A percentile compares a stretch with the other conserved stretches of the same genome.
Evolutionary conservation across 768 basidiomycete genomes (phyloP).

Genomic region (Gloeophyllum trabeum): DNA sequence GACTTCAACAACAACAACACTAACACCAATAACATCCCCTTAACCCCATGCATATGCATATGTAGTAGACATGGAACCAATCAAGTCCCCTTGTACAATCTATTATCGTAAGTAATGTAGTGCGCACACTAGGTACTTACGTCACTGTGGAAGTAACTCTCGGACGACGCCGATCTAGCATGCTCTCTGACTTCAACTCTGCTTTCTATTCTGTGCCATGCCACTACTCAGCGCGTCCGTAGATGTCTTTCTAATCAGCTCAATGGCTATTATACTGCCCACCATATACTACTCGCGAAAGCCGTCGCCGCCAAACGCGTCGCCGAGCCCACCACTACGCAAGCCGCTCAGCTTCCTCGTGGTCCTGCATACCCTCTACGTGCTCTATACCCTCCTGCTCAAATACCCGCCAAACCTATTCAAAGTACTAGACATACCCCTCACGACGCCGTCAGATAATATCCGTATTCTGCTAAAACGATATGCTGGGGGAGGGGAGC

Average conservation of each 20-base stretch:
- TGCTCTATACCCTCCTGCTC: slow-evolving; percentile 33
- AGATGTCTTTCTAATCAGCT: slow-evolving; percentile 13
- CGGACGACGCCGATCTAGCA: too few relatives aligned
- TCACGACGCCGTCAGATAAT: slow-evolving; percentile 40
- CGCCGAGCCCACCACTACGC: slow-evolving; percentile 12
- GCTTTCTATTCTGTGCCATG: too few relatives aligned
- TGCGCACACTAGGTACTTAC: too few relatives aligned
- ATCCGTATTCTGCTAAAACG: slow-evolving; percentile 35
- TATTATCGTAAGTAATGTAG: too few relatives aligned
- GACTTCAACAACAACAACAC: too few relatives aligned
- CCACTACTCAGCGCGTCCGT: slow-evolving; percentile 15
- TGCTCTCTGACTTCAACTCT: too few relatives aligned
- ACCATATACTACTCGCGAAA: slow-evolving; percentile 5
- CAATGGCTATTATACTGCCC: slow-evolving; percentile 7
- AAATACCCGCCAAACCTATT: slow-evolving; percentile 54
- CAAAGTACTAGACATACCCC: slow-evolving; percentile 36
- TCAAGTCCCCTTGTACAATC: too few relatives aligned
- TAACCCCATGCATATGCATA: too few relatives aligned
- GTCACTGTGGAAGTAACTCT: too few relatives aligned
- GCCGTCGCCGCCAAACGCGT: slow-evolving; percentile 4
- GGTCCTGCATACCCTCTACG: slow-evolving; percentile 38
- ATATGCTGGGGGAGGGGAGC: slow-evolving; percentile 21
- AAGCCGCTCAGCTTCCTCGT: slow-evolving; percentile 25
- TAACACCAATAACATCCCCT: too few relatives aligned
- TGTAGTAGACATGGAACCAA: too few relatives aligned